Evolutionary conservation across 2,329 filamentous ascomycete species (phyloP).

Genomic region (Colletotrichum sansevieriae): DNA sequence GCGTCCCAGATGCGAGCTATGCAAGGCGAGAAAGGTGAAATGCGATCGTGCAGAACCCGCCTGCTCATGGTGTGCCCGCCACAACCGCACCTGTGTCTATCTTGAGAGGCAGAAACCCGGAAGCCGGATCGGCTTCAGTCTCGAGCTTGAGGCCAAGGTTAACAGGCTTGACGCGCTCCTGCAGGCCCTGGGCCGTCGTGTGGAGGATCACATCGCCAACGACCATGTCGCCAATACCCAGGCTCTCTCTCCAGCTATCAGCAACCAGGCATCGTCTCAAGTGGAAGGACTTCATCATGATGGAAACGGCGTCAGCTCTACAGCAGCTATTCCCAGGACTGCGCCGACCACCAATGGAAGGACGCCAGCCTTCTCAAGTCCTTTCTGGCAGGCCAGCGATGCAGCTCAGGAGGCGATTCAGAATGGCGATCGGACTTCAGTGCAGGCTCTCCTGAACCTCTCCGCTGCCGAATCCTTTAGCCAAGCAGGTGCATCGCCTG

Average conservation of each 20-base stretch:
- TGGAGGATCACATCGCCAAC: constrained; percentile 57
- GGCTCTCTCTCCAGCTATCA: constrained; percentile 51
- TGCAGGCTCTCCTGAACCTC: constrained; percentile 43
- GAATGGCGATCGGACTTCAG: constrained; percentile 42
- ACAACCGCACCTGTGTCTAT: constrained; percentile 76
- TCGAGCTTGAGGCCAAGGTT: constrained; percentile 69
- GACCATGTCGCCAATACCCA: constrained; percentile 47
- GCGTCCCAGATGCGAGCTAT: constrained; percentile 56
- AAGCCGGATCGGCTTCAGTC: constrained; percentile 70
- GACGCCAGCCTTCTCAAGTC: constrained; percentile 56
- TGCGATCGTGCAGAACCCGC: constrained; percentile 68
- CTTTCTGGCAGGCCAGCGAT: constrained; percentile 47
- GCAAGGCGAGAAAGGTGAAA: constrained; percentile 61
- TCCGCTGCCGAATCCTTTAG: constrained; percentile 38
- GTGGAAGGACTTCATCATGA: constrained; percentile 46
- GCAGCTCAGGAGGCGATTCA: constrained; percentile 47
- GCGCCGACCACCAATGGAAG: constrained; percentile 49
- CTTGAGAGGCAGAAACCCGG: constrained; percentile 79
- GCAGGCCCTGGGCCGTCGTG: constrained; percentile 57
- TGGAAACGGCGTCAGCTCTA: constrained; percentile 43
- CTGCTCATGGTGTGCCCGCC: constrained; percentile 80
- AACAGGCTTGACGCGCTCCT: constrained; percentile 64
- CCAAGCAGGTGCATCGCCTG: constrained; percentile 21
- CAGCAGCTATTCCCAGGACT: constrained; percentile 40
- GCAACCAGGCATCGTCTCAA: constrained; percentile 51